A percentile compares a stretch with the other conserved stretches of the same genome.
Conservation (phyloP, 768 basidiomycete genomes). For the Gloeostereum incarnatum region DNA sequence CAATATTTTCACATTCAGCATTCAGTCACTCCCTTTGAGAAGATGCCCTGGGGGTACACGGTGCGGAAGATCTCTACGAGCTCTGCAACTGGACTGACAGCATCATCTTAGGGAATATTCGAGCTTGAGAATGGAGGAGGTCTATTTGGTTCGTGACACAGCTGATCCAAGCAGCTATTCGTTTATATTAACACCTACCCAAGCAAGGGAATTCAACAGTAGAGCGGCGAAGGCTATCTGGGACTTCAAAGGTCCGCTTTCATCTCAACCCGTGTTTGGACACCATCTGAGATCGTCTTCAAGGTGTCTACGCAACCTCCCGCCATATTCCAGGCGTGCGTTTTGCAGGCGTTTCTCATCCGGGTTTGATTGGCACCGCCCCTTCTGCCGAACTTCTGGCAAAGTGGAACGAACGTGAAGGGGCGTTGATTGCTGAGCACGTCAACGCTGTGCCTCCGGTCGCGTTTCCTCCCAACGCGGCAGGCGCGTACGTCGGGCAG, state of each 20-base stretch:
- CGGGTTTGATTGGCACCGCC: slow-evolving; percentile 69
- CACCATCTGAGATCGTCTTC: neutral
- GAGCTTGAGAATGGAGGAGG: slow-evolving; percentile 68
- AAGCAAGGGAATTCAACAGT: slow-evolving; percentile 62
- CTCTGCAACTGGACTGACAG: neutral
- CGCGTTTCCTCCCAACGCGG: slow-evolving; percentile 51
- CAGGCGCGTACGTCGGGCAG: slow-evolving; percentile 63
- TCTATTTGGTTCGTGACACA: slow-evolving; percentile 41
- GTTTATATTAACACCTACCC: neutral
- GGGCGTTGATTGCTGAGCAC: slow-evolving; percentile 48
- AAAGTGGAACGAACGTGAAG: slow-evolving; percentile 70
- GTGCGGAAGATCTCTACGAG: neutral
- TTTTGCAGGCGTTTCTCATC: slow-evolving; percentile 72
- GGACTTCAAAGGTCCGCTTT: slow-evolving; percentile 56
- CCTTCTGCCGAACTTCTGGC: slow-evolving; percentile 65
- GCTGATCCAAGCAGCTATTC: neutral
- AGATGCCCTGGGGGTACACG: slow-evolving; percentile 68
- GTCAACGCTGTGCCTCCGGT: slow-evolving; percentile 48
- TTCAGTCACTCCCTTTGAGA: slow-evolving; percentile 54
- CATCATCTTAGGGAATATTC: slow-evolving; percentile 52
- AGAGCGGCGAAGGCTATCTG: slow-evolving; percentile 73
- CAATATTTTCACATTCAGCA: neutral
- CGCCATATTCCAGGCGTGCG: slow-evolving; percentile 74
- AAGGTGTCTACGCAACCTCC: slow-evolving; percentile 63
- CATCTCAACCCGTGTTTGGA: neutral